Percentiles rank a stretch among this genome's conserved stretches.
Evolutionary conservation across 371 early-diverging fungal species (phyloP).

Genomic region (Mortierella sp.): DNA sequence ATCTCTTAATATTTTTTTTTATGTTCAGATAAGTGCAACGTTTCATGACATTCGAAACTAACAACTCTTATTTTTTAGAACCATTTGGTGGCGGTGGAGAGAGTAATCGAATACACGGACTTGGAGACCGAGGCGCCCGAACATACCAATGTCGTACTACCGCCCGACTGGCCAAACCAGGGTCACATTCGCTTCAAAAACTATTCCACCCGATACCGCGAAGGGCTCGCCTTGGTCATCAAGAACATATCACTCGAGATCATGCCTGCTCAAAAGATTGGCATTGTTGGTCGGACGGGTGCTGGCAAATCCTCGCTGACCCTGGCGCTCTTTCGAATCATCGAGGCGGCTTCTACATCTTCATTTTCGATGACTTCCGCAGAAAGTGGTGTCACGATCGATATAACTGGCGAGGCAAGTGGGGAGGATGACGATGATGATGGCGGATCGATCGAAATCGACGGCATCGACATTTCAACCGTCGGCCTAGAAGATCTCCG

Average conservation of each 20-base stretch:
- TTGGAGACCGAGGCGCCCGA: slow-evolving; percentile 73
- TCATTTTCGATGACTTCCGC: not conserved
- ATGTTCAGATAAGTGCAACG: no score
- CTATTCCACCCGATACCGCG: slow-evolving; percentile 74
- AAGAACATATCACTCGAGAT: slow-evolving; percentile 61
- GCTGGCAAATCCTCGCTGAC: slow-evolving; percentile 81
- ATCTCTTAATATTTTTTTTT: not conserved
- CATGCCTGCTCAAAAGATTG: slow-evolving; percentile 56
- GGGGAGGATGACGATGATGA: slow-evolving; percentile 49
- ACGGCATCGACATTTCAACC: slow-evolving; percentile 75
- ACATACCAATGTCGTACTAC: slow-evolving; percentile 39
- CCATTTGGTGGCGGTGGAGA: slow-evolving; percentile 89
- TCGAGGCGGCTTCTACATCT: slow-evolving; percentile 67
- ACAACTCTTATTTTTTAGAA: slow-evolving; percentile 50
- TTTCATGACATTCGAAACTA: not conserved
- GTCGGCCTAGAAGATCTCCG: slow-evolving; percentile 76
- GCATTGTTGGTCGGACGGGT: slow-evolving; percentile 74
- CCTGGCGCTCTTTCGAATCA: slow-evolving; percentile 78
- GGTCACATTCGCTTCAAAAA: slow-evolving; percentile 71
- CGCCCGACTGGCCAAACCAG: slow-evolving; percentile 62
- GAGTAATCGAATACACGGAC: slow-evolving; percentile 89
- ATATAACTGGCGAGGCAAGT: not conserved
- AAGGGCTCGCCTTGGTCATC: slow-evolving; percentile 76
- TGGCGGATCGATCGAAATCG: slow-evolving; percentile 75
- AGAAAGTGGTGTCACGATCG: not conserved